A percentile compares a stretch with the other conserved stretches of the same genome.
Evolutionary conservation across 345 rosid species (phyloP).

Genomic region (Pseudoturritis turrita): DNA sequence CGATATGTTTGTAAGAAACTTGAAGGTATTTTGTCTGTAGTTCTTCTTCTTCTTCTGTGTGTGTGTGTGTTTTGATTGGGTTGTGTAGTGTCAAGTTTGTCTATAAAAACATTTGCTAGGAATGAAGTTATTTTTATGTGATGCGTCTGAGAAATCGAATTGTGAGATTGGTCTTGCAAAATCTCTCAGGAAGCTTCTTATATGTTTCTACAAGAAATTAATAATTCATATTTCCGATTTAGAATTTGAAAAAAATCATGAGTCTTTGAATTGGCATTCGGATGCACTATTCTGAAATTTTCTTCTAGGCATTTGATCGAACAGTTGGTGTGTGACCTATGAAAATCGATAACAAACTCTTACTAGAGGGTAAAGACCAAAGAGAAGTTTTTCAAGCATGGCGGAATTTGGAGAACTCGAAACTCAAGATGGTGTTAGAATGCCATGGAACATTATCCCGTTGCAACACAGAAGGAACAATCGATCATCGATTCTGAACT

Average conservation of each 20-base stretch:
- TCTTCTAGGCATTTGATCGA: slow-evolving; percentile 3
- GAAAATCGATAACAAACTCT: background rate
- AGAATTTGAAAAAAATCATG: background rate
- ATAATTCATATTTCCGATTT: no score
- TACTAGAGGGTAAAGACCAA: background rate
- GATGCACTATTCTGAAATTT: background rate
- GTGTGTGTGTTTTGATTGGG: background rate
- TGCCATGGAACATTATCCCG: slow-evolving; percentile 92
- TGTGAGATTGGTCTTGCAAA: slow-evolving; percentile 1
- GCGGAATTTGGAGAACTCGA: slow-evolving; percentile 68
- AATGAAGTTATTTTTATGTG: background rate
- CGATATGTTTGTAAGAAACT: background rate
- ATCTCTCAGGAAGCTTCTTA: background rate
- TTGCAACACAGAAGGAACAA: slow-evolving; percentile 53
- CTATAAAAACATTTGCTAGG: background rate
- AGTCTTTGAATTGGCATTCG: background rate
- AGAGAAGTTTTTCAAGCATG: slow-evolving; percentile 29
- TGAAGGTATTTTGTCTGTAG: background rate
- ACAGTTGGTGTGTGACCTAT: background rate
- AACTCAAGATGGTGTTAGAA: slow-evolving; percentile 68
- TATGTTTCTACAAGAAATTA: no score
- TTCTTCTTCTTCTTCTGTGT: background rate
- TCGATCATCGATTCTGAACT: slow-evolving; percentile 62
- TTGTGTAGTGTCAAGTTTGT: slow-evolving; percentile 2
- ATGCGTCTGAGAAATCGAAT: background rate